Evolutionary conservation across 2,329 filamentous ascomycete species (phyloP), one percentile per base, ranked within the genome.

Genomic region (Coleophoma eucalyptorum): DNA sequence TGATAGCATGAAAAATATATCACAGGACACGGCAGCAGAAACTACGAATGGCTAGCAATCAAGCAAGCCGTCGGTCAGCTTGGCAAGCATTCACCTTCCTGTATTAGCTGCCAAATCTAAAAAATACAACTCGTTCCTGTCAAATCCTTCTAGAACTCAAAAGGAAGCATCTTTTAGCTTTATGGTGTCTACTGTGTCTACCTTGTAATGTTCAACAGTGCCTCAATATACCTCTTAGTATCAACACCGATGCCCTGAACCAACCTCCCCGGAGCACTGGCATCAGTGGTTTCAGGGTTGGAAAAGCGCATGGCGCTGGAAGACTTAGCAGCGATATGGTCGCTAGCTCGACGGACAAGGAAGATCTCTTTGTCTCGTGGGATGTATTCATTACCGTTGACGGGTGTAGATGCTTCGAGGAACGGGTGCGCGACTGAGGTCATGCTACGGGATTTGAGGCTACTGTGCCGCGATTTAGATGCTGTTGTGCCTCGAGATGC

Each of bases 221-320:
- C 83, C 65, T 91, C 87, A 4, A 91, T 81, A 66, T 91, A 91
- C 63, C 79, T 80, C 66, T 84, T 78, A 31, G 87, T 89, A 72
- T 92, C 88, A 33, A 91, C 77, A 0, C 88, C 88, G 55, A 92
- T 89, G 0, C 87, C 88, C 61, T 89, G 84, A 0, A 80, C 83
- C 56, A 90, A 67, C 50, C 78, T 78, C 18, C 76, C 78, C 1
- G 83, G 79, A 3, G 80, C 81, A 20, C 78, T 79, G 42, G 76
- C 60, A 74, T 74, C 67, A n/a, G 61, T 64, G 8, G 51, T 51
- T 7, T 52, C 50, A 40, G 43, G 45, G 15, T 51, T 54, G 47
- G 41, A 50, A 49, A 62, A 58, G 15, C 58, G 58, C 26, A 26
- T 26, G 6, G 26, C 10, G 12, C 48, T 48, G 5, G 38, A 38